Base-by-base conservation (phyloP, 129 eudicot genomes). In the Tanacetum coccineum region DNA sequence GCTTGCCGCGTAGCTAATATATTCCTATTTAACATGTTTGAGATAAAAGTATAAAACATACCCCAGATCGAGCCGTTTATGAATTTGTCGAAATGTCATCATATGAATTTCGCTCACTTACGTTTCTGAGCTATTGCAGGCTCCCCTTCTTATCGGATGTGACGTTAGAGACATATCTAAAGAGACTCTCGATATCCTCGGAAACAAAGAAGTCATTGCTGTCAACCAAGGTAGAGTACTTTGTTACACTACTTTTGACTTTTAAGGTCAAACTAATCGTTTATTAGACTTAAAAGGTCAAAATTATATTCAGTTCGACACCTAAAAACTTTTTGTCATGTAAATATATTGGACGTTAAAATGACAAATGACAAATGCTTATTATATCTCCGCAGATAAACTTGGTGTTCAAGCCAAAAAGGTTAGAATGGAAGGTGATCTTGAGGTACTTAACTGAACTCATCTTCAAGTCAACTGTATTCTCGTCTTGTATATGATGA, bases 351-450 rank as follows among this genome's bases (percentile, higher is more conserved):
- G 4, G 10, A 6, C 13, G 4, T 49, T 62, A 61, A n/a, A 39
- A 72, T 13, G 50, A 52, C 64, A 59, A 46, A 57, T 30, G 71
- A 47, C 45, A 66, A 47, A 50, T 74, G 64, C n/a, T 57, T n/a
- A 7, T 64, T 55, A 13, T 53, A 7, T 57, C 45, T 65, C 15
- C 14, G 59, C 78, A 91, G 98, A 91, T 69, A 73, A 80, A 64
- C 84, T 88, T 0, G 98, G 98, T 30, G 80, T 91, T 78, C 98
- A 91, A 73, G 98, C 96, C 11, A 85, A 88, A 74, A 91, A 91
- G 68, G 98, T 91, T 45, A 62, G 98, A 58, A 75, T 50, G 71
- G 91, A 85, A 72, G 96, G 95, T 10, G 90, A 82, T 62, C 71
- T 53, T 8, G 96, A 91, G 98, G 97, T 91, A 89, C 44, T 40